These are phyloP conservation scores for Dactylellina drechsleri DNA, from an alignment of 2,329 filamentous ascomycete species.

Conservation along the genomic window DNA sequence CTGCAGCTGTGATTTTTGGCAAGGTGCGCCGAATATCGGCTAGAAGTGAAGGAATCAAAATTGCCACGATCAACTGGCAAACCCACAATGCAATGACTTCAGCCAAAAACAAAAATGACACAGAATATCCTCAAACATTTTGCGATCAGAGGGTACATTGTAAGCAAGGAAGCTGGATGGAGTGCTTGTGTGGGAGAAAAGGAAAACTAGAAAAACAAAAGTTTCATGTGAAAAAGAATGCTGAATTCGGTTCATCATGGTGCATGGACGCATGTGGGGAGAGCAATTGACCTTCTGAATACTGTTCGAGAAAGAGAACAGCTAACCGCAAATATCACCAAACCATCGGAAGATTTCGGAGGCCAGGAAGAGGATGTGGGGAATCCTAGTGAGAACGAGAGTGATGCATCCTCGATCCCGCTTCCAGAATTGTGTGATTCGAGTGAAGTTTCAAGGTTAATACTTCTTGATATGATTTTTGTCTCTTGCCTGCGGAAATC, in stretches of 20 bases:
- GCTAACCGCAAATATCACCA: conserved; percentile 36
- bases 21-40: conserved; percentile 39
- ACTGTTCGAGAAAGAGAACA: conserved; percentile 10
- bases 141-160: not conserved
- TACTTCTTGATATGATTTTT: no score
- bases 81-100: no score
- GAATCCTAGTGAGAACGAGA: conserved; percentile 20
- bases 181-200: not conserved
- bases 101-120: no score
- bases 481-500: no score
- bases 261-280: not conserved
- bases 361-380: conserved; percentile 37
- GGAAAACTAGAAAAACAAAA: not conserved
- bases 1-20: no score
- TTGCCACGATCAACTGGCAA: not conserved
- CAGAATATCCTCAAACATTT: not conserved
- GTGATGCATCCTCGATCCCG: no score
- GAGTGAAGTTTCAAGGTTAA: no score
- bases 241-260: conserved; percentile 26
- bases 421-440: no score
- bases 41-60: conserved; percentile 17
- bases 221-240: conserved; percentile 18
- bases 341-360: conserved; percentile 53
- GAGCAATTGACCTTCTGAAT: conserved; percentile 48
- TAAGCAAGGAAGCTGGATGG: not conserved